These are phyloP conservation scores for Colletotrichum filicis DNA, from an alignment of 2,329 filamentous ascomycete species.

Conservation along the genomic window DNA sequence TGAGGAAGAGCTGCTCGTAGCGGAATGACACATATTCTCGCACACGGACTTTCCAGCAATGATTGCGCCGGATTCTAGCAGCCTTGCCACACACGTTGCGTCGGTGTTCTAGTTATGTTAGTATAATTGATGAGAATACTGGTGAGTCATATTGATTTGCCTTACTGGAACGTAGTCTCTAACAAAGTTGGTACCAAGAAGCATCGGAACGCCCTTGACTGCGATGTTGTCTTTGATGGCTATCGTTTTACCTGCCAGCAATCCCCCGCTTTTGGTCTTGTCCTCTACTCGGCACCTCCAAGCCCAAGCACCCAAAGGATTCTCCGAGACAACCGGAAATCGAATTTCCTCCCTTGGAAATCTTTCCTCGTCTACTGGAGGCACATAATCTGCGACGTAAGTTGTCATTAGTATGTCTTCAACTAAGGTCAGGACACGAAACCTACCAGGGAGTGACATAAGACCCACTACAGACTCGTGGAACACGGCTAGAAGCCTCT, in stretches of 20 bases:
- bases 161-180: conserved; percentile 2
- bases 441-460: conserved; percentile 13
- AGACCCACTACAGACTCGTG: conserved; percentile 13
- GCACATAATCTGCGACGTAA: background rate
- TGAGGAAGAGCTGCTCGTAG: conserved; percentile 41
- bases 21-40: conserved; percentile 44
- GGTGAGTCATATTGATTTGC: too few species aligned
- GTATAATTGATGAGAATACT: accelerated
- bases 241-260: conserved; percentile 36
- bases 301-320: conserved; percentile 48
- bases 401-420: background rate
- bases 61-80: conserved; percentile 40
- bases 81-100: conserved; percentile 3
- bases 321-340: conserved; percentile 38
- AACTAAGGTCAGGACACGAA: too few species aligned
- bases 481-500: conserved; percentile 20
- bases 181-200: conserved; percentile 21
- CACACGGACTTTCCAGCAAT: conserved; percentile 43
- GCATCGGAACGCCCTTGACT: conserved; percentile 33
- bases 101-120: background rate
- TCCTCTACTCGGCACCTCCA: conserved; percentile 42
- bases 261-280: background rate
- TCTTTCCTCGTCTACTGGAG: background rate
- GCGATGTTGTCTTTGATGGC: conserved; percentile 46
- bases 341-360: conserved; percentile 1